phyloP scores from a whole-genome alignment of 2,329 filamentous ascomycete species.

The Graphilbum fragrans region DNA sequence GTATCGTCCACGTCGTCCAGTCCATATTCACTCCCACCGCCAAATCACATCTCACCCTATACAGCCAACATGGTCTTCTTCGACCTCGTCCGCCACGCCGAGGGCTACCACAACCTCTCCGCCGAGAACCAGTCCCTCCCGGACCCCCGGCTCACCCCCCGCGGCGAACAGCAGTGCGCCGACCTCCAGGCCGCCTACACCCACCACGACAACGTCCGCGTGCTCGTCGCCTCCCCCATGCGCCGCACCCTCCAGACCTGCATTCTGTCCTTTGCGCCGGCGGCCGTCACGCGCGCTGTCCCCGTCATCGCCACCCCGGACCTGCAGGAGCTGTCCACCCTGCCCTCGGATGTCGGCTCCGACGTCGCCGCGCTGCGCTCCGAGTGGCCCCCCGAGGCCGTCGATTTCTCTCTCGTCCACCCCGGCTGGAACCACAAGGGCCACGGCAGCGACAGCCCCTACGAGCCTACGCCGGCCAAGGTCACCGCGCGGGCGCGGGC shows the following conservation, averaged over 20 bases:
- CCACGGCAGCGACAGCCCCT: slow-evolving; percentile 25
- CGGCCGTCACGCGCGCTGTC: slow-evolving; percentile 26
- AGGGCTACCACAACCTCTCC: slow-evolving; percentile 72
- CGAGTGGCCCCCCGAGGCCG: slow-evolving; percentile 44
- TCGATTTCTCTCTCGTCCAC: slow-evolving; percentile 51
- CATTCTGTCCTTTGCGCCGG: slow-evolving; percentile 52
- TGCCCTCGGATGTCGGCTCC: slow-evolving; percentile 67
- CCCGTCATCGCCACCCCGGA: slow-evolving; percentile 58
- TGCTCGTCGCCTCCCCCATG: slow-evolving; percentile 68
- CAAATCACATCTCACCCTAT: too few species aligned
- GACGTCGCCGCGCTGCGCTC: slow-evolving; percentile 37
- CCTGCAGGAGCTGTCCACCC: slow-evolving; percentile 64
- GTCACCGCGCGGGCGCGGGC: slow-evolving; percentile 49
- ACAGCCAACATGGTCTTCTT: slow-evolving; percentile 21
- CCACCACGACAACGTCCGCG: slow-evolving; percentile 49
- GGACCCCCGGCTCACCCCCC: slow-evolving; percentile 68
- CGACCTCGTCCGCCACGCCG: slow-evolving; percentile 60
- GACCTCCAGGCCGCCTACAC: slow-evolving; percentile 51
- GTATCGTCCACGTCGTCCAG: too few species aligned
- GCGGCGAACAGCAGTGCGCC: slow-evolving; percentile 65
- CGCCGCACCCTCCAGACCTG: slow-evolving; percentile 73
- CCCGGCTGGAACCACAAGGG: slow-evolving; percentile 64
- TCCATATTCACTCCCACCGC: too few species aligned
- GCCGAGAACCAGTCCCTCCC: slow-evolving; percentile 55
- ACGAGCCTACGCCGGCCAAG: slow-evolving; percentile 34